Percentiles rank a stretch among this genome's conserved stretches.
phyloP scores from a whole-genome alignment of 148 eudicot genomes.

The Drosera capensis region DNA sequence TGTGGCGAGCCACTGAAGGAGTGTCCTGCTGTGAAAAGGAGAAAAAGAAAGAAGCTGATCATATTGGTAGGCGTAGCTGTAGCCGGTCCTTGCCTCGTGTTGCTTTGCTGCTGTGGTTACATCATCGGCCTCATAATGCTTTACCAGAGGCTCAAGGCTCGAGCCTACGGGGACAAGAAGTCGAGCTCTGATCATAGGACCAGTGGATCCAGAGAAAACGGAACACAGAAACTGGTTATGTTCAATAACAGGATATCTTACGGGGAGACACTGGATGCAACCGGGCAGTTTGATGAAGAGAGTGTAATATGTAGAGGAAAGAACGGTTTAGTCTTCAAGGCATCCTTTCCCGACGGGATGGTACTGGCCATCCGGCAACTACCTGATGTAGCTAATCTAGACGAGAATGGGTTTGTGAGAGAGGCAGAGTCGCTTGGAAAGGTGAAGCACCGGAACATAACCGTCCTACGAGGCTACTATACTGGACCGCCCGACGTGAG shows the following conservation, averaged over 20 bases:
- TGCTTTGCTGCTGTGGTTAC: constrained; percentile 51
- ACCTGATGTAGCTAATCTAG: constrained; percentile 28
- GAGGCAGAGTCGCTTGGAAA: constrained; percentile 61
- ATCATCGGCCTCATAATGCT: constrained; percentile 31
- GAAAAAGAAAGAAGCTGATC: no score
- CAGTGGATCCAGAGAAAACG: no score
- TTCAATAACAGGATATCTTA: constrained; percentile 58
- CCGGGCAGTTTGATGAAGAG: constrained; percentile 69
- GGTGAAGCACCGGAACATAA: constrained; percentile 53
- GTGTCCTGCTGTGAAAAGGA: constrained; percentile 26
- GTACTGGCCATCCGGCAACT: constrained; percentile 55
- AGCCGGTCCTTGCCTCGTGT: constrained; percentile 28
- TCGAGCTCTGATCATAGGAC: constrained; percentile 45
- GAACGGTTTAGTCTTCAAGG: constrained; percentile 51
- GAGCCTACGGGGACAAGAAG: constrained; percentile 41
- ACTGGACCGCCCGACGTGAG: constrained; percentile 46
- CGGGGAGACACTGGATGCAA: constrained; percentile 64
- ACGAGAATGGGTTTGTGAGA: constrained; percentile 33
- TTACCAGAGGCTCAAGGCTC: constrained; percentile 39
- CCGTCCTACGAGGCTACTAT: constrained; percentile 67
- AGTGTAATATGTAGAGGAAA: constrained; percentile 50
- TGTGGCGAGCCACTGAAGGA: constrained; percentile 53
- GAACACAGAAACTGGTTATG: constrained; percentile 62
- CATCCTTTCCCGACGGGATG: constrained; percentile 51
- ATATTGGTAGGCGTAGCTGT: constrained; percentile 28